These are phyloP conservation scores for Chalciporus piperatus DNA, from an alignment of 768 basidiomycete genomes.

Conservation along the genomic window DNA sequence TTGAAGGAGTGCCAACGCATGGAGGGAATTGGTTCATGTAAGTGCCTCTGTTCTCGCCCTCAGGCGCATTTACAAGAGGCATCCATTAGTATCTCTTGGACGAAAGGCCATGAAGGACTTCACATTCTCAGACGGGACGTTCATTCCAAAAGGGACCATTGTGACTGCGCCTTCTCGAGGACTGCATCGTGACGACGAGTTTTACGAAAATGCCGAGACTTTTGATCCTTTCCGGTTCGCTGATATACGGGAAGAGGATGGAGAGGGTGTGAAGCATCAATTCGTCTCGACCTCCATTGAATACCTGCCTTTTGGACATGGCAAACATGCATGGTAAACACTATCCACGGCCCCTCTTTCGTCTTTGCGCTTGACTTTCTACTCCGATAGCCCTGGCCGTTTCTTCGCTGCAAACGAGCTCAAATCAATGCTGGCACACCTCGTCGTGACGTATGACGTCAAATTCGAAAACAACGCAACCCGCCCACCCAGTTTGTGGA, in stretches of 20 bases:
- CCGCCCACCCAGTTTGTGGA: background rate
- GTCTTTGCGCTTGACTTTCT: background rate
- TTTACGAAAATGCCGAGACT: slow-evolving; percentile 31
- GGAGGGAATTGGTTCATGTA: slow-evolving; percentile 25
- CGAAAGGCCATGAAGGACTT: slow-evolving; percentile 30
- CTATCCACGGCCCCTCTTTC: slow-evolving; percentile 3
- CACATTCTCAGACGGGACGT: slow-evolving; percentile 38
- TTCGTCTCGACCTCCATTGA: slow-evolving; percentile 31
- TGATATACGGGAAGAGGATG: no score
- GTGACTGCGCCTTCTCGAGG: background rate
- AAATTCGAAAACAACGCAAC: slow-evolving; percentile 1
- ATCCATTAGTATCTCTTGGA: background rate
- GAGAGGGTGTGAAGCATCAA: no score
- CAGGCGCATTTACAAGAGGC: slow-evolving; percentile 6
- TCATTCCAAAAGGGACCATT: slow-evolving; percentile 30
- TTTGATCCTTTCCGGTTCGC: slow-evolving; percentile 52
- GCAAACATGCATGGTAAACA: slow-evolving; percentile 22
- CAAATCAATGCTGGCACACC: slow-evolving; percentile 45
- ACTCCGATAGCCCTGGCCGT: slow-evolving; percentile 15
- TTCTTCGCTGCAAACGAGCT: slow-evolving; percentile 43
- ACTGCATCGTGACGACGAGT: slow-evolving; percentile 9
- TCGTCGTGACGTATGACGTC: slow-evolving; percentile 30
- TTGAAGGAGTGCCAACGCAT: slow-evolving; percentile 32
- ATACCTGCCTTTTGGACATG: slow-evolving; percentile 36
- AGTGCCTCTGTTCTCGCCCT: slow-evolving; percentile 8